A percentile compares a stretch with the other conserved stretches of the same genome.
phyloP scores from a whole-genome alignment of 1,139 yeast species.

The Candida sanyaensis region DNA sequence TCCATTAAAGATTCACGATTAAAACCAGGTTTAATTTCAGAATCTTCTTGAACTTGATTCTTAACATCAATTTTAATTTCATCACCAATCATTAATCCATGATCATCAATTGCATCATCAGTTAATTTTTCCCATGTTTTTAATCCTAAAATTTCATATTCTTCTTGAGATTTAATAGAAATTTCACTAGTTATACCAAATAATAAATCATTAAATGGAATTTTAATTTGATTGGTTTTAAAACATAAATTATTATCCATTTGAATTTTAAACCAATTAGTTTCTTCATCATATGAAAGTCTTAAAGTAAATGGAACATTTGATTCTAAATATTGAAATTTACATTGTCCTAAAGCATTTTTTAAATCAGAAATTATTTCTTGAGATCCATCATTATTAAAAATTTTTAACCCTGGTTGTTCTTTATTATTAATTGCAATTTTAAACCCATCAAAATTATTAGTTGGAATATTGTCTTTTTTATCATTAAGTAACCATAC shows the following conservation, averaged over 20 bases:
- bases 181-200: constrained; percentile 54
- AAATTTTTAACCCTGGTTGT: constrained; percentile 56
- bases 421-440: constrained; percentile 51
- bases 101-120: constrained; percentile 59
- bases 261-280: constrained; percentile 57
- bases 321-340: constrained; percentile 60
- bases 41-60: constrained; percentile 16
- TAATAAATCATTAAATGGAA: constrained; percentile 35
- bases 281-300: constrained; percentile 47
- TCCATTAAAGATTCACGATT: constrained; percentile 43
- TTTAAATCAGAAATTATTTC: constrained; percentile 25
- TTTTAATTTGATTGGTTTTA: constrained; percentile 54
- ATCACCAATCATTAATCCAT: constrained; percentile 53
- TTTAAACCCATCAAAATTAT: constrained; percentile 61
- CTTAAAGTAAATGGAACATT: constrained; percentile 71
- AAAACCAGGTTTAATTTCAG: constrained; percentile 12
- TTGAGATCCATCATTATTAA: constrained; percentile 56
- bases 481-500: constrained; percentile 45
- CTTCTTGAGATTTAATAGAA: constrained; percentile 47
- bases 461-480: constrained; percentile 23
- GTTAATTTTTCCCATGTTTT: constrained; percentile 55
- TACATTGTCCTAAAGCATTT: constrained; percentile 56
- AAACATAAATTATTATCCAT: constrained; percentile 71
- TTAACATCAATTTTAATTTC: constrained; percentile 26
- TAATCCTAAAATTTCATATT: constrained; percentile 60